Evolutionary conservation across 352 stramenopile genomes (phyloP), one percentile per base, ranked within the genome.

Genomic region (Discostella stelligera): DNA sequence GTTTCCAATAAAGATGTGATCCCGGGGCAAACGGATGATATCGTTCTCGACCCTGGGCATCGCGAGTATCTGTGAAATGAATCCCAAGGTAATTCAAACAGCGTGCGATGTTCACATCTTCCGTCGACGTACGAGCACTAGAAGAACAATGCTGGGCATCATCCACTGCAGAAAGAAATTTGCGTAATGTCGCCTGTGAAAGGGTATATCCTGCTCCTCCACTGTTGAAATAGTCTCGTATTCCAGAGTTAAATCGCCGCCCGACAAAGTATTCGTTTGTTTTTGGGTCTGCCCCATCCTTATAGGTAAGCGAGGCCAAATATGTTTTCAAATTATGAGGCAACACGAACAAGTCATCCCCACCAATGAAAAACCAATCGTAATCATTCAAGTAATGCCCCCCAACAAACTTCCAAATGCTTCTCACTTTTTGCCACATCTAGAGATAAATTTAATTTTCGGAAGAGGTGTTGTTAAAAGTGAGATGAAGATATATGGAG

Each of bases 381-480:
- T 87, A 94, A 30, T 89, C 80, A 21, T 88, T 37, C 18, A 85
- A 66, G 71, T 95, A 94, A 75, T 94, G 81, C 30, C 69, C 72
- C 39, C 86, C 76, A 13, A 95, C 82, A 79, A 93, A 94, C 50
- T 79, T 90, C 89, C 88, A 94, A 61, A 94, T 94, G 53, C 74
- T 81, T 46, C 88, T 74, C 21, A 90, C 78, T 70, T 94, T 94
- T 84, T 94, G 88, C 90, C 90, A 94, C 77, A 94, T 94, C 69
- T 90, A 89, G 11, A 61, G 60, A 74, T 89, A 85, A 32, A 56
- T 44, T 60, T 2, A 60, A 44, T 3, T 9, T 6, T 30, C 37
- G 20, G 30, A 44, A 60, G 3, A 27, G 39, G 18, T 54, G 9
- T 46, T 54, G 39, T 14, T 54, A 44, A 44, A 48, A 69, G 69